Evolutionary conservation across 176 grass and related monocot species (phyloP), one percentile per base, ranked within the genome.

Genomic region (Sorghum bicolor): DNA sequence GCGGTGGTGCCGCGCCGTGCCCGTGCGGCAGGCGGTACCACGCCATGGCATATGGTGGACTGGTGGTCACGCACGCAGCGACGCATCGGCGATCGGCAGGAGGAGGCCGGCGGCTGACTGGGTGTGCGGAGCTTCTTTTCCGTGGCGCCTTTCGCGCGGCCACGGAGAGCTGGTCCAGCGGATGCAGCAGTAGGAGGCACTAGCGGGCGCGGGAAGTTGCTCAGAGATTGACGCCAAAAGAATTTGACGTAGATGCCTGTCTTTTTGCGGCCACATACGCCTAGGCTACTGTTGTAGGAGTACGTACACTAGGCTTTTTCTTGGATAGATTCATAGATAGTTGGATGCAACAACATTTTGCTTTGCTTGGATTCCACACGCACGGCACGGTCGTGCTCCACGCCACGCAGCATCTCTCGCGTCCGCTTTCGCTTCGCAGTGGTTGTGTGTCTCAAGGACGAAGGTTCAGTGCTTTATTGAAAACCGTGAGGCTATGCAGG

Each of bases 121-220:
- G 44, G 36, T 14, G 31, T 32, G 63, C 69, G 88, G 74, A 37
- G 84, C 74, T 86, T 86, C 88, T 86, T 86, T 90, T 83, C 79
- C 47, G 16, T 26, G 79, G 84, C 58, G 55, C 22, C 83, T 82
- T 81, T 30, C 69, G 69, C 38, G 43, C 30, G 29, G 78, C 17
- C 37, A 28, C 30, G 30, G 78, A 26, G 16, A 6, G 28, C 31
- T 81, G 87, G 52, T 82, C 78, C 87, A 89, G 77, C 61, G 3
- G 60, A 7, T 33, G 39, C 17, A 20, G 71, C 60, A 22, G 74
- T 6, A 4, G 8, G n/a, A 71, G 43, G 40, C 61, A 33, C 25
- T 57, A 10, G 24, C 19, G 25, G 8, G 10, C 5, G 19, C 34
- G 67, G 9, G 82, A 82, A 85, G 78, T 67, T 70, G 83, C 88